Evolutionary conservation across 768 basidiomycete species (phyloP).

Genomic region (Boletellus ananas): DNA sequence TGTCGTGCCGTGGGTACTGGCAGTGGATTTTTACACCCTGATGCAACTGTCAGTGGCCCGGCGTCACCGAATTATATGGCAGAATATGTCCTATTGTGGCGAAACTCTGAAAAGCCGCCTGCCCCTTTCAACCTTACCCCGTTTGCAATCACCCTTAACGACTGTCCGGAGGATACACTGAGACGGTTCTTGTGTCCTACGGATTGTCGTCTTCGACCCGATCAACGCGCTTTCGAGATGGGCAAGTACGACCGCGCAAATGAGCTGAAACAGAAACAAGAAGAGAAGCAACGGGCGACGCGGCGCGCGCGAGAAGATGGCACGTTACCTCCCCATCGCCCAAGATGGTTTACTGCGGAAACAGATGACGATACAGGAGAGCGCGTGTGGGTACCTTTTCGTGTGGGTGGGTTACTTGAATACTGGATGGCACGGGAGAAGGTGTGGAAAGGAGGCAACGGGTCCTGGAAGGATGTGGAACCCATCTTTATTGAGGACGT

Average conservation of each 20-base stretch:
- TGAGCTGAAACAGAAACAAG: conserved; percentile 71
- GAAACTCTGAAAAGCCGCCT: conserved; percentile 79
- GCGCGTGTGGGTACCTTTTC: conserved; percentile 75
- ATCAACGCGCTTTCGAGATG: conserved; percentile 91
- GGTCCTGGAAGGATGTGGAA: conserved; percentile 66
- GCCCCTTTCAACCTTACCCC: conserved; percentile 96
- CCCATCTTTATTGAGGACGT: conserved; percentile 73
- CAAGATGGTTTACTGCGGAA: conserved; percentile 84
- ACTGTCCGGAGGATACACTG: conserved; percentile 70
- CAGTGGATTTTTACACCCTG: conserved; percentile 63
- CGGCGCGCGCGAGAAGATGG: conserved; percentile 76
- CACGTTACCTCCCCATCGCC: conserved; percentile 60
- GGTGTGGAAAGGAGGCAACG: conserved; percentile 44
- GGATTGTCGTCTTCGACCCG: conserved; percentile 88
- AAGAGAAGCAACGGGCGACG: conserved; percentile 74
- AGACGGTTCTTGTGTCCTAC: conserved; percentile 77
- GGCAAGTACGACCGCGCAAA: conserved; percentile 85
- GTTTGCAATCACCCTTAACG: conserved; percentile 89
- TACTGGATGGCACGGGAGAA: conserved; percentile 83
- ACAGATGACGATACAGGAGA: conserved; percentile 89
- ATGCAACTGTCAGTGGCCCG: conserved; percentile 52
- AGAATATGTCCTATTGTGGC: conserved; percentile 86
- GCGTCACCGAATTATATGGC: conserved; percentile 43
- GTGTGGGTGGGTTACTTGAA: conserved; percentile 52
- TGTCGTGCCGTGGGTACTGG: conserved; percentile 68